Conservation (phyloP, 2,329 filamentous ascomycete species). For the Thermothelomyces thermophilus region DNA sequence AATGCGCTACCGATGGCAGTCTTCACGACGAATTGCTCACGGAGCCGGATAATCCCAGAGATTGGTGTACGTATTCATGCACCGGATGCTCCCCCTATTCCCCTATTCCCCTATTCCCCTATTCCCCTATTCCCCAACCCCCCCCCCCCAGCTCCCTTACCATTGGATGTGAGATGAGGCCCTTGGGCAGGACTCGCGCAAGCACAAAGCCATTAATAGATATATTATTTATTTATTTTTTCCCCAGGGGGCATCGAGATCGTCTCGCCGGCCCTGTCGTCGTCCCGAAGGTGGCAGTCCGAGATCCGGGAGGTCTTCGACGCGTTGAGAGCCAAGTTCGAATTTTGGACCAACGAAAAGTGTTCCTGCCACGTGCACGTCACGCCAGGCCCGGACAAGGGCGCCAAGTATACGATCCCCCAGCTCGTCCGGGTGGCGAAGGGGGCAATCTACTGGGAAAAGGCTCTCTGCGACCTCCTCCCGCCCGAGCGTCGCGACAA, state of each 20-base stretch:
- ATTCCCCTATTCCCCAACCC: too few species aligned
- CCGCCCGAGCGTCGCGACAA: neutral
- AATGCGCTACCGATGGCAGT: neutral
- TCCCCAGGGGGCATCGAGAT: slow-evolving; percentile 1
- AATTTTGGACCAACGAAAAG: neutral
- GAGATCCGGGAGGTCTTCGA: neutral
- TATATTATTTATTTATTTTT: neutral
- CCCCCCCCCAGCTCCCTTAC: too few species aligned
- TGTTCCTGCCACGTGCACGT: neutral
- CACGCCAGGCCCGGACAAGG: neutral
- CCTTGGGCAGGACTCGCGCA: too few species aligned
- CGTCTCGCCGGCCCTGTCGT: slow-evolving; percentile 1
- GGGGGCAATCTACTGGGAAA: neutral
- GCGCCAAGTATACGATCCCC: neutral
- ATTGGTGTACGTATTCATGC: too few species aligned
- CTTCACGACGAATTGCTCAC: neutral
- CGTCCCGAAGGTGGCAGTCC: neutral
- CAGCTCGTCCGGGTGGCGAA: neutral
- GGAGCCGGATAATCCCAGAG: neutral
- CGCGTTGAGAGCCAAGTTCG: neutral
- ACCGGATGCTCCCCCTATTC: too few species aligned
- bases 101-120: too few species aligned
- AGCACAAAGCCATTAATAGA: too few species aligned
- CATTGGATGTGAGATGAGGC: too few species aligned
- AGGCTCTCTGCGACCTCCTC: neutral